Evolutionary conservation across 140 eudicot species (phyloP).

Genomic region (Bidens hawaiensis): DNA sequence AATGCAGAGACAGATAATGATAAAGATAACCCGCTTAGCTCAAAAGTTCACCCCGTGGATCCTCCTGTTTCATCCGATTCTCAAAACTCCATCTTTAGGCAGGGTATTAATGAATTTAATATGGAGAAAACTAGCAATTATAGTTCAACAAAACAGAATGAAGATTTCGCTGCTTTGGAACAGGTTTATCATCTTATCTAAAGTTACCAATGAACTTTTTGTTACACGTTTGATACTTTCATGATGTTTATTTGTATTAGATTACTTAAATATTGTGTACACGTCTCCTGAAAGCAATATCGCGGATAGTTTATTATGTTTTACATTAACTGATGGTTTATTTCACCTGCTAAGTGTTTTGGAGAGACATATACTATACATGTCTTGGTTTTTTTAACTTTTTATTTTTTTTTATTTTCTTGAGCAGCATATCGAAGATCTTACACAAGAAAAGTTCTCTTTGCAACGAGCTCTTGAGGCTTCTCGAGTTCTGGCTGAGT

Average conservation of each 20-base stretch:
- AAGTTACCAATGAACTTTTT: not conserved
- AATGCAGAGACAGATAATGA: constrained; percentile 41
- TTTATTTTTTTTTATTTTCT: not conserved
- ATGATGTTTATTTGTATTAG: not conserved
- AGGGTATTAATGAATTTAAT: constrained; percentile 24
- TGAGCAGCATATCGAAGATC: constrained; percentile 91
- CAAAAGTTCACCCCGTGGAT: constrained; percentile 41
- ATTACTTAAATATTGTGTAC: not conserved
- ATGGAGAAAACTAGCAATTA: constrained; percentile 36
- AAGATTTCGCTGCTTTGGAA: constrained; percentile 94
- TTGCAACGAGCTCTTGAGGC: constrained; percentile 98
- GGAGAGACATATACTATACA: not conserved
- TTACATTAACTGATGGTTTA: not conserved
- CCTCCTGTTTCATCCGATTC: constrained; percentile 37
- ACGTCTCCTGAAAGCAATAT: not conserved
- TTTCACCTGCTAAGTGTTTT: not conserved
- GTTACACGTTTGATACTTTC: not conserved
- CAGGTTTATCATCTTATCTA: constrained; percentile 51
- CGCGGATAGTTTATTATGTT: not conserved
- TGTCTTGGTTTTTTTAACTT: constrained; percentile 5
- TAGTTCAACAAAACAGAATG: constrained; percentile 65
- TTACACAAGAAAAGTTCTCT: constrained; percentile 94
- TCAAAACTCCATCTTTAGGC: constrained; percentile 31
- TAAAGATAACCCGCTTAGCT: constrained; percentile 35
- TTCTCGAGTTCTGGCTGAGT: constrained; percentile 81